These are phyloP conservation scores for Oropetium thomaeum DNA, from an alignment of 176 grass and related monocot genomes.

Conservation along the genomic window DNA sequence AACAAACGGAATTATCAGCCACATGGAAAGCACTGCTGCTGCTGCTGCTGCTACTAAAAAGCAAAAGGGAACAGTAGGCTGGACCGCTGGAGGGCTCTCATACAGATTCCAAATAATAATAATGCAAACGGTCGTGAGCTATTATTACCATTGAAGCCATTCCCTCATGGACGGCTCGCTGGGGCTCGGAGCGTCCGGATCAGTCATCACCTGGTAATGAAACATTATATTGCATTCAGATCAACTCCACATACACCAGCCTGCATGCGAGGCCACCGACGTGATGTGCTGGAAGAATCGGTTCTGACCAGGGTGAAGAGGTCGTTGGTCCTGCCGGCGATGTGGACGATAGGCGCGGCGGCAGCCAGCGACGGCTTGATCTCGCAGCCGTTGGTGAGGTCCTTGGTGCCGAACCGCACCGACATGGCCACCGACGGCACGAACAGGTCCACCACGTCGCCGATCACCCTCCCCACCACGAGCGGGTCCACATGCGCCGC, in stretches of 20 bases:
- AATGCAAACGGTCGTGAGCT: background rate
- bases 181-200: conserved; percentile 83
- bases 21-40: too few relatives aligned
- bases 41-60: too few relatives aligned
- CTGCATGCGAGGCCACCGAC: background rate
- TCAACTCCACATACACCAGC: background rate
- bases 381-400: conserved; percentile 62
- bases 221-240: background rate
- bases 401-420: conserved; percentile 52
- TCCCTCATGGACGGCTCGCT: conserved; percentile 77
- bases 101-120: background rate
- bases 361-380: conserved; percentile 48
- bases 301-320: conserved; percentile 62
- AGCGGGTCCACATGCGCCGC: conserved; percentile 57
- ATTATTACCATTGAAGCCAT: conserved; percentile 66
- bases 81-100: too few relatives aligned
- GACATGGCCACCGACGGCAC: conserved; percentile 55
- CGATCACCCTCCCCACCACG: conserved; percentile 72
- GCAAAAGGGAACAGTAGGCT: too few relatives aligned
- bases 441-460: conserved; percentile 75
- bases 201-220: conserved; percentile 57
- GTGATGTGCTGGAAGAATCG: background rate
- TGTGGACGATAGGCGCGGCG: conserved; percentile 38
- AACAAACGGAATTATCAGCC: background rate
- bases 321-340: conserved; percentile 40